Base-by-base conservation (phyloP, 2,329 filamentous ascomycete species). In the Trichoderma guizhouense region DNA sequence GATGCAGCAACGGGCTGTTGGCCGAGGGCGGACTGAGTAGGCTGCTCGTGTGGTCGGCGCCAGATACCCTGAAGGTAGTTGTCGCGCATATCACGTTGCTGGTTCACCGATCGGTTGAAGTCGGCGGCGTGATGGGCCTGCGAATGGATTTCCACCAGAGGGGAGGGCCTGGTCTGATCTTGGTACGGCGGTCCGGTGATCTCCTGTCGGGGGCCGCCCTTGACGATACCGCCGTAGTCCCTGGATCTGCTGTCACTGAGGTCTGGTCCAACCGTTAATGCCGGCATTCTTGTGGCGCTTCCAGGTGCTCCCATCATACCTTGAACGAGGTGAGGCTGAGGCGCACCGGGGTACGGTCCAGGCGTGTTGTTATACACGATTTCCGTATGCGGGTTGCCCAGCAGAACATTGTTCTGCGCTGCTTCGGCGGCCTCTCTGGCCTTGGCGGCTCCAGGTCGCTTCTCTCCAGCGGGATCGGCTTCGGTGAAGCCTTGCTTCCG, bases 401-500 rank as follows among this genome's bases (percentile, higher is more conserved):
- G 84, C 67, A 90, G 77, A 73, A 88, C 88, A 63, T 88, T 89
- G 76, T 85, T 89, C 78, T 87, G 86, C 84, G 92, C 72, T 39
- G 71, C 92, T 68, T 92, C 91, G 14, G 92, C 91, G 57, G 93
- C 92, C 83, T 97, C 93, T 78, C 95, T 88, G 73, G 93, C 92
- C 84, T 97, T 97, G 72, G 94, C 91, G 51, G 93, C 95, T 69
- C 96, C 96, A 7, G 96, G 96, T 74, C 96, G 88, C 85, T 99
- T 98, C 83, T 99, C 96, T 53, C 96, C 96, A 5, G 96, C 96
- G 65, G 95, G 87, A 81, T 99, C 96, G 74, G 97, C 94, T 81
- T 99, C 96, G 1, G 96, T 99, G 79, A 99, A 99, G 12, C 96
- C 96, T 82, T 99, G 96, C 83, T 98, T 99, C 62, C 93, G 89